phyloP scores from a whole-genome alignment of 441 rosid genomes.

The Isatis lusitanica region DNA sequence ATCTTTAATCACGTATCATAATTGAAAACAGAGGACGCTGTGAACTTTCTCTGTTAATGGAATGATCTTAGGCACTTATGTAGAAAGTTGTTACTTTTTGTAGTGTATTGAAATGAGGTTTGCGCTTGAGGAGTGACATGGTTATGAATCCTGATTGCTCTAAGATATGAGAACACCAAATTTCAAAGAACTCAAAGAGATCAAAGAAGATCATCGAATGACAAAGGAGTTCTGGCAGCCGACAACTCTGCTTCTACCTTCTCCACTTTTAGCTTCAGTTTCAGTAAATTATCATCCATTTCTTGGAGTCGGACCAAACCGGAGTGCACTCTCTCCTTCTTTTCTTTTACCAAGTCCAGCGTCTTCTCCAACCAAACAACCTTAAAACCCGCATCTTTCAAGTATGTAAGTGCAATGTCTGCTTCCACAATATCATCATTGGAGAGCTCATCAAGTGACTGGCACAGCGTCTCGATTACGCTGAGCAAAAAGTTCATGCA shows the following conservation, averaged over 20 bases:
- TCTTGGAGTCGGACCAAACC: not conserved
- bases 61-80: no score
- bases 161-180: not conserved
- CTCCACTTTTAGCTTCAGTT: not conserved
- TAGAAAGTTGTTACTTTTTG: no score
- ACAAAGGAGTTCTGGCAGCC: not conserved
- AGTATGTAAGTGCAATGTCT: not conserved
- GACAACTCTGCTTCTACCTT: conserved; percentile 3
- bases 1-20: no score
- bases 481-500: not conserved
- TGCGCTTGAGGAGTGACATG: no score
- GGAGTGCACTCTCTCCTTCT: not conserved
- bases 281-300: not conserved
- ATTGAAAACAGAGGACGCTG: no score
- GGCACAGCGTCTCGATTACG: not conserved
- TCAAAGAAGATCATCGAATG: conserved; percentile 3
- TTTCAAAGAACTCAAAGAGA: not conserved
- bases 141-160: no score
- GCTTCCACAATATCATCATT: not conserved
- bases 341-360: not conserved
- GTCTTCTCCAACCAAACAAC: not conserved
- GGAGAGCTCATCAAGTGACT: not conserved
- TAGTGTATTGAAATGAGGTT: no score
- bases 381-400: not conserved
- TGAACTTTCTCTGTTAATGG: not conserved